A percentile compares a stretch with the other conserved stretches of the same genome.
These are phyloP conservation scores for Mrakiaceae sp. DNA, from an alignment of 1,284 basidiomycete genomes.

Conservation along the genomic window DNA sequence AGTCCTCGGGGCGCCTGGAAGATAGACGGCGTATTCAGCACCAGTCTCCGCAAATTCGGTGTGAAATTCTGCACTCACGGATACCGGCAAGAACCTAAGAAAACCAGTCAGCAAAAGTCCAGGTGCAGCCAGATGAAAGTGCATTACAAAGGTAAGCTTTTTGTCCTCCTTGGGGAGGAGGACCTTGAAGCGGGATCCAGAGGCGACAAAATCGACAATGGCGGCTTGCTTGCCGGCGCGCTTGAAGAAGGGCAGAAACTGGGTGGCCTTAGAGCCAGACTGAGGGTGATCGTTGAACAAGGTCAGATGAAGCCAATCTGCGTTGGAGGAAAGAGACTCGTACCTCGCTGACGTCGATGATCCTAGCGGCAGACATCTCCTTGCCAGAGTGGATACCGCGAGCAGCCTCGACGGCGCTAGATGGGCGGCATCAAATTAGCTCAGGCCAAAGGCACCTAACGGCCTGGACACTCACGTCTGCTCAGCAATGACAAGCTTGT, in stretches of 20 bases:
- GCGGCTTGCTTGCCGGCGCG: conserved; percentile 70
- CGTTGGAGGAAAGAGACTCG: neutral
- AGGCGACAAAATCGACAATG: conserved; percentile 84
- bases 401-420: conserved; percentile 61
- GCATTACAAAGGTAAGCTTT: conserved; percentile 78
- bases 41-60: neutral
- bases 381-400: conserved; percentile 89
- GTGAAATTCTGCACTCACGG: conserved; percentile 40
- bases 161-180: conserved; percentile 85
- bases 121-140: neutral
- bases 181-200: conserved; percentile 89
- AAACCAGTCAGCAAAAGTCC: too few relatives aligned
- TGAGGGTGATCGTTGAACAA: conserved; percentile 25
- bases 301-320: too few relatives aligned
- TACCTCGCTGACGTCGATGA: conserved; percentile 84
- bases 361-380: conserved; percentile 49
- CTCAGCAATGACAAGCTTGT: conserved; percentile 90
- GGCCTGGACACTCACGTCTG: conserved; percentile 49
- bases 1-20: conserved; percentile 54
- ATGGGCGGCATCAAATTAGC: neutral
- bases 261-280: conserved; percentile 61
- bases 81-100: conserved; percentile 1
- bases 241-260: conserved; percentile 86
- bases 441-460: conserved; percentile 14
- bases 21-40: neutral